Evolutionary conservation across 768 basidiomycete species (phyloP).

Genomic region (Xerocomellus chrysenteron): DNA sequence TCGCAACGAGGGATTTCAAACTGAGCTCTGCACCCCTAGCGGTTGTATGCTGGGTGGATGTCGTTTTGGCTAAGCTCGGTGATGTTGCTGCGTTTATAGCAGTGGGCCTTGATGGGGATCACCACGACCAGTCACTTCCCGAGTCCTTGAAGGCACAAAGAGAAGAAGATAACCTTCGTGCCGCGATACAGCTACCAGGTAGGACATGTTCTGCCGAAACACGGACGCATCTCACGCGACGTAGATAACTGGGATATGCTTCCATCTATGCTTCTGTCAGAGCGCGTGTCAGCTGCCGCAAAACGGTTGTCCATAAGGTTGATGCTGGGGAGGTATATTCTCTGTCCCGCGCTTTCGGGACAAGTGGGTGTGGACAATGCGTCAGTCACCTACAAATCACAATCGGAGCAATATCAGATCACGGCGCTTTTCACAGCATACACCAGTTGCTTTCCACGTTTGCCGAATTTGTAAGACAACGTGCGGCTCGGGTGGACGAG

Average conservation of each 20-base stretch:
- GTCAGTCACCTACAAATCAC: constrained; percentile 16
- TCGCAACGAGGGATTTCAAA: constrained; percentile 37
- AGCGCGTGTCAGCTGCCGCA: constrained; percentile 56
- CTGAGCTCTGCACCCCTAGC: constrained; percentile 26
- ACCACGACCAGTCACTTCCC: constrained; percentile 14
- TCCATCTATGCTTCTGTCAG: constrained; percentile 44
- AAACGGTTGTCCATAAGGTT: constrained; percentile 58
- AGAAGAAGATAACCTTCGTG: constrained; percentile 52
- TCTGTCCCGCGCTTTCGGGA: constrained; percentile 40
- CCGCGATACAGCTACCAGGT: constrained; percentile 72
- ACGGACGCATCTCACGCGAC: constrained; percentile 10
- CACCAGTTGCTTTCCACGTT: constrained; percentile 13
- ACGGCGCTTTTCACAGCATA: constrained; percentile 9
- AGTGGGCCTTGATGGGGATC: constrained; percentile 17
- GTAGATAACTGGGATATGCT: constrained; percentile 57
- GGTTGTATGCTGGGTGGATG: constrained; percentile 66
- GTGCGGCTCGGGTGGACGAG: constrained; percentile 15
- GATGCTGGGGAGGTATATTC: constrained; percentile 53
- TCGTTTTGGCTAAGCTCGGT: constrained; percentile 53
- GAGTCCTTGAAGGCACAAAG: constrained; percentile 40
- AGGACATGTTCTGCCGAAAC: constrained; percentile 3
- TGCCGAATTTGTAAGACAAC: constrained; percentile 21
- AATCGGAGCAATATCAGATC: neutral
- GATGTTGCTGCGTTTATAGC: constrained; percentile 35
- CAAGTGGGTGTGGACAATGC: constrained; percentile 10